phyloP scores from a whole-genome alignment of 2,329 filamentous ascomycete species.

The Cytospora leucostoma region DNA sequence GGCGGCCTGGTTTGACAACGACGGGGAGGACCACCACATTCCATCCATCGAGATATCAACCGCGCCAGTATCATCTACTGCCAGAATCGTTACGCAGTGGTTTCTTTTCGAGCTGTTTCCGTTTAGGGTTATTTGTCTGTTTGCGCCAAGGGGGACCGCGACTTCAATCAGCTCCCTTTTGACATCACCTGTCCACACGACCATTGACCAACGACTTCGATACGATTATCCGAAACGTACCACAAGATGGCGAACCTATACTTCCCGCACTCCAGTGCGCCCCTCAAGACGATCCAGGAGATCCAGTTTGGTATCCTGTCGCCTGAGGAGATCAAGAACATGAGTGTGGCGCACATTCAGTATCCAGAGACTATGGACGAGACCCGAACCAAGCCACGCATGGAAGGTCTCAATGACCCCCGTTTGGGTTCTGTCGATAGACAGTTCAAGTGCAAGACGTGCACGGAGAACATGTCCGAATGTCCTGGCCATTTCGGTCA shows the following conservation, averaged over 20 bases:
- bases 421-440: slow-evolving; percentile 95
- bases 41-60: slow-evolving; percentile 25
- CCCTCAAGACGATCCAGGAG: slow-evolving; percentile 96
- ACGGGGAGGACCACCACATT: slow-evolving; percentile 24
- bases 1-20: slow-evolving; percentile 38
- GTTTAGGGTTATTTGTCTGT: slow-evolving; percentile 1
- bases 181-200: slow-evolving; percentile 21
- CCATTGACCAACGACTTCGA: slow-evolving; percentile 24
- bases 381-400: slow-evolving; percentile 83
- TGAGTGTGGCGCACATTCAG: slow-evolving; percentile 94
- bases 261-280: slow-evolving; percentile 90
- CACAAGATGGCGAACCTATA: slow-evolving; percentile 86
- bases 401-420: slow-evolving; percentile 91
- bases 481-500: slow-evolving; percentile 98
- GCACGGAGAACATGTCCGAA: slow-evolving; percentile 91
- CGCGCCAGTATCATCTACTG: slow-evolving; percentile 15
- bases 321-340: slow-evolving; percentile 97
- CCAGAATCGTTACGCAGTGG: slow-evolving; percentile 13
- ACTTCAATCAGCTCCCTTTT: slow-evolving; percentile 6
- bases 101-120: slow-evolving; percentile 18
- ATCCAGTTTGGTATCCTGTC: slow-evolving; percentile 98
- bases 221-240: slow-evolving; percentile 37
- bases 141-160: slow-evolving; percentile 7
- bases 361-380: slow-evolving; percentile 99
- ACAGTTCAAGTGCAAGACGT: slow-evolving; percentile 93